Conservation (phyloP, 139 green algal species). For the Chlamydomonas sp. region DNA sequence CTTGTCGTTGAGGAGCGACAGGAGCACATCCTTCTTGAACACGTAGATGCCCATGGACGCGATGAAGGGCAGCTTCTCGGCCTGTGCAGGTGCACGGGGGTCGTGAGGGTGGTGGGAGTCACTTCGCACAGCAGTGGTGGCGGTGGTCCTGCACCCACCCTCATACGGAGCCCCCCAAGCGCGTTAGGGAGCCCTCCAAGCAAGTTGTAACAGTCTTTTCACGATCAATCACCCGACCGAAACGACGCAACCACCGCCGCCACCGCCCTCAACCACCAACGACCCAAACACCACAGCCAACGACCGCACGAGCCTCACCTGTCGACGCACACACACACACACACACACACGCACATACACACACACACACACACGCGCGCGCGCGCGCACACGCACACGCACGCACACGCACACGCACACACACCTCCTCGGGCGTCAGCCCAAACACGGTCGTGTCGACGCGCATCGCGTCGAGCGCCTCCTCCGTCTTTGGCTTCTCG, state of each 20-base stretch:
- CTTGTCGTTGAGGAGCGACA: conserved; percentile 58
- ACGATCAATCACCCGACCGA: no score
- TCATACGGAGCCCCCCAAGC: no score
- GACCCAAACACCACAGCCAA: no score
- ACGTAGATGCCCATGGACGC: conserved; percentile 99
- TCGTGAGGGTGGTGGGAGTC: no score
- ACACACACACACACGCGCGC: conserved; percentile 6
- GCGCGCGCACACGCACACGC: background rate
- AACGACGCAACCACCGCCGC: no score
- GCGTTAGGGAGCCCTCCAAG: no score
- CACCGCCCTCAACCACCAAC: no score
- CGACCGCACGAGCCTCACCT: no score
- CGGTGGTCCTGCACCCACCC: no score
- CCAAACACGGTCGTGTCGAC: conserved; percentile 96
- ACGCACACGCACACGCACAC: background rate
- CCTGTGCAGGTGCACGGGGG: conserved; percentile 57
- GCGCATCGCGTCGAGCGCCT: conserved; percentile 84
- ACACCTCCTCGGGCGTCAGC: conserved; percentile 54
- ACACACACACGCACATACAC: conserved; percentile 5
- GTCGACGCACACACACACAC: no score
- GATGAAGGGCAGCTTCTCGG: conserved; percentile 85
- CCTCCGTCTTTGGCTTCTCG: conserved; percentile 94
- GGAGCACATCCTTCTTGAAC: conserved; percentile 87
- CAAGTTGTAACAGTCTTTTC: no score
- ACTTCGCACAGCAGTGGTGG: no score